Evolutionary conservation across 2,329 filamentous ascomycete species (phyloP).

Genomic region (Nectriaceae sp.): DNA sequence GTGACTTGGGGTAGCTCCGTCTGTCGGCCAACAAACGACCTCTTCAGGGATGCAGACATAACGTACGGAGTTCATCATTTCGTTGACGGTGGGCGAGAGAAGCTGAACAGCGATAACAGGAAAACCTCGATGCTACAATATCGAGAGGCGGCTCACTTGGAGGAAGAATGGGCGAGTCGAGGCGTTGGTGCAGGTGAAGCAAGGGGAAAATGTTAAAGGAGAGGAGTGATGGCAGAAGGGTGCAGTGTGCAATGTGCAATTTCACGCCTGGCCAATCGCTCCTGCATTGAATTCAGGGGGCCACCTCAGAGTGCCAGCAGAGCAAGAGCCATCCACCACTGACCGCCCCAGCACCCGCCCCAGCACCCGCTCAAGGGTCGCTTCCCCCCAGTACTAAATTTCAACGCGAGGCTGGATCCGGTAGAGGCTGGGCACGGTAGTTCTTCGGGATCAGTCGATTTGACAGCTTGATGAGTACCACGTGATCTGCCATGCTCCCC

Average conservation of each 20-base stretch:
- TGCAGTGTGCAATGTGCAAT: too few species aligned
- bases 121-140: constrained; percentile 19
- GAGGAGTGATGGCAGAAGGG: constrained; percentile 29
- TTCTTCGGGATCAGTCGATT: not conserved
- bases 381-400: constrained; percentile 14
- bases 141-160: constrained; percentile 25
- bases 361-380: not conserved
- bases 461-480: not conserved
- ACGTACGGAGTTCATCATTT: constrained; percentile 37
- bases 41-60: constrained; percentile 26
- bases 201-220: constrained; percentile 37
- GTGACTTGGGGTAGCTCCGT: constrained; percentile 26
- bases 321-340: not conserved
- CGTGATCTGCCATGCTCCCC: not conserved
- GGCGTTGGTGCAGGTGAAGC: constrained; percentile 29
- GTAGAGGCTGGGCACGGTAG: constrained; percentile 1
- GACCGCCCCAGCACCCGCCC: not conserved
- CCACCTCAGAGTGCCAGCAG: constrained; percentile 1
- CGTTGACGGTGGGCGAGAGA: constrained; percentile 17
- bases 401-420: constrained; percentile 13
- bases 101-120: constrained; percentile 19
- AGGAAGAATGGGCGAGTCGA: constrained; percentile 16
- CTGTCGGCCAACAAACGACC: constrained; percentile 15
- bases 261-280: constrained; percentile 35
- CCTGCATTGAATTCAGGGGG: constrained; percentile 26